Base-by-base conservation (phyloP, 2,329 filamentous ascomycete species). In the Botrytis medusae region DNA sequence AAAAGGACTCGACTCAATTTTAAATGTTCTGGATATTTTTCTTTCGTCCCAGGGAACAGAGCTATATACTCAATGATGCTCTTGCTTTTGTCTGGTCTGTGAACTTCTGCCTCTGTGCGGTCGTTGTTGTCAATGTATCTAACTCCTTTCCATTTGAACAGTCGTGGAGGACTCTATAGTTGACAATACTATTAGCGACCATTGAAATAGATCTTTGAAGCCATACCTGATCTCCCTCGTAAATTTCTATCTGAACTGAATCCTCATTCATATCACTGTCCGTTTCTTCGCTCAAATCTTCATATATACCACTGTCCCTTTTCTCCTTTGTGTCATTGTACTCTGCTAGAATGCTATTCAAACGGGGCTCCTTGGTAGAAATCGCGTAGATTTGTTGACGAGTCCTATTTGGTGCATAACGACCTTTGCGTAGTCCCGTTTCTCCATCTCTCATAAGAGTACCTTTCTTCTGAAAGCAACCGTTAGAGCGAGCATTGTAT, bases 341-440 rank as follows among this genome's bases (percentile, higher is more conserved):
- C 5, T 12, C 22, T 51, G 10, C 22, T 51, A 25, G 0, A 0
- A 51, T 25, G 1, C 46, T 51, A 4, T 22, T 25, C 46, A 51
- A 51, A 10, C 22, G 22, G 1, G 1, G 12, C 0, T 51, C 22
- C 5, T 2, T 0, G 2, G 5, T 4, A 25, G 3, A 51, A 51
- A 51, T 4, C 9, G 2, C 12, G 10, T 14, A 4, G 22, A 51
- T 14, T 25, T 22, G 12, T 25, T 25, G 4, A 0, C 1, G 2
- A 51, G 4, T 25, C 10, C 46, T 51, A 12, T 12, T 51, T 5
- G 9, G 46, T 25, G 46, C 10, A 25, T 12, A 51, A 14, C 46
- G 46, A 51, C 5, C 46, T 25, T 51, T 4, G 22, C 3, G 0
- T 14, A 51, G 22, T 25, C 12, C 5, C 1, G 0, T 4, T 51